Evolutionary conservation across 2,329 filamentous ascomycete species (phyloP).

Genomic region (Shiraia sp.): DNA sequence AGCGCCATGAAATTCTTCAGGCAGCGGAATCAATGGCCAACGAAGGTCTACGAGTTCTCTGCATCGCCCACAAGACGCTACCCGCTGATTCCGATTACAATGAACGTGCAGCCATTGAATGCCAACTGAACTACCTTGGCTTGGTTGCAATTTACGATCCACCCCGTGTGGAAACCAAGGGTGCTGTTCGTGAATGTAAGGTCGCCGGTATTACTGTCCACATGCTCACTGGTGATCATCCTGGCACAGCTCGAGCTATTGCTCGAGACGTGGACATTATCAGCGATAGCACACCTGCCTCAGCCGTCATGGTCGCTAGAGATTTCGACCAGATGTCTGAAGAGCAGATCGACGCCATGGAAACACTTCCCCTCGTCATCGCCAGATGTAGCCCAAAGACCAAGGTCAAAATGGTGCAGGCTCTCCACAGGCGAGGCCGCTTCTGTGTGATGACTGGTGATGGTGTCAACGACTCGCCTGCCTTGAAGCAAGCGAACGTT

Average conservation of each 20-base stretch:
- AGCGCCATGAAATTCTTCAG: constrained; percentile 32
- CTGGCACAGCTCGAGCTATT: constrained; percentile 52
- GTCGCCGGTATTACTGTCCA: constrained; percentile 54
- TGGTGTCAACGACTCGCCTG: constrained; percentile 48
- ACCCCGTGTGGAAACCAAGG: constrained; percentile 77
- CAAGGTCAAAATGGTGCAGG: constrained; percentile 54
- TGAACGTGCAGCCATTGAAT: constrained; percentile 66
- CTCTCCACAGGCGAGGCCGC: constrained; percentile 41
- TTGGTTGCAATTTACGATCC: constrained; percentile 86
- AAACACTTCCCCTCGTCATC: constrained; percentile 49
- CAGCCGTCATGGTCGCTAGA: constrained; percentile 48
- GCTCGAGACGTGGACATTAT: constrained; percentile 53
- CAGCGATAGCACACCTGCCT: constrained; percentile 25
- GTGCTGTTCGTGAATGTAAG: constrained; percentile 51
- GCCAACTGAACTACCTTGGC: constrained; percentile 73
- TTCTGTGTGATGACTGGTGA: constrained; percentile 52
- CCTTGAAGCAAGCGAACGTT: constrained; percentile 47
- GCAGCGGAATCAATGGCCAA: constrained; percentile 43
- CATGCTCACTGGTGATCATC: constrained; percentile 55
- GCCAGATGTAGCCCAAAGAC: constrained; percentile 52
- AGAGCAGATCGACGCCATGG: constrained; percentile 48
- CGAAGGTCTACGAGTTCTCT: constrained; percentile 44
- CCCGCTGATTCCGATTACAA: constrained; percentile 31
- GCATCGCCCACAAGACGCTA: constrained; percentile 42
- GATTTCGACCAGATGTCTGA: constrained; percentile 51